A percentile compares a stretch with the other conserved stretches of the same genome.
Evolutionary conservation across 768 basidiomycete genomes (phyloP).

Genomic region (Cystobasidium ongulense): DNA sequence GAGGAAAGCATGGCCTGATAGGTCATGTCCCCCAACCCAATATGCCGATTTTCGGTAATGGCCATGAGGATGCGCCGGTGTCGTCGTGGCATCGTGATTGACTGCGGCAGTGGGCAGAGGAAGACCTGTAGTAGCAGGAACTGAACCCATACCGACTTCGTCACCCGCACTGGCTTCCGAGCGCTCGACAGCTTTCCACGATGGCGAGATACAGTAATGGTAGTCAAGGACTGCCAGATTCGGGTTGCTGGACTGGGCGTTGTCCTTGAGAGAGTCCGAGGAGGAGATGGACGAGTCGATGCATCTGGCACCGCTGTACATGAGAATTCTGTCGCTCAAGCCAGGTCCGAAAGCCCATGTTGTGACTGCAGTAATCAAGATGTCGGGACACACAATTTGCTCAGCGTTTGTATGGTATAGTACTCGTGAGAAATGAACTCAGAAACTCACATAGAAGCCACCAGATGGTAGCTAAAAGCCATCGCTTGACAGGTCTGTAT

Average conservation of each 20-base stretch:
- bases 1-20: constrained; percentile 88
- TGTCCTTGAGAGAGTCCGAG: constrained; percentile 10
- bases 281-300: constrained; percentile 44
- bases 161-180: background rate
- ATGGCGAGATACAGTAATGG: background rate
- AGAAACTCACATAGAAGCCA: constrained; percentile 51
- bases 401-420: background rate
- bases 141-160: background rate
- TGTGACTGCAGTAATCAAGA: constrained; percentile 49
- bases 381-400: background rate
- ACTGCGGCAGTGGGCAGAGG: background rate
- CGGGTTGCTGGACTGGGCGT: constrained; percentile 27
- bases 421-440: background rate
- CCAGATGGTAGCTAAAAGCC: constrained; percentile 52
- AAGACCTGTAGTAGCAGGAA: background rate
- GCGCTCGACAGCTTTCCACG: background rate
- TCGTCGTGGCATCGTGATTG: background rate
- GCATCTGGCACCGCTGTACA: constrained; percentile 67
- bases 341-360: constrained; percentile 83
- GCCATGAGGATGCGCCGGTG: background rate
- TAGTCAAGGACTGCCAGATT: constrained; percentile 6
- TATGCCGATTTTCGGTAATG: constrained; percentile 46
- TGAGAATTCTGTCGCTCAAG: constrained; percentile 59
- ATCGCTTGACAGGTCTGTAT: constrained; percentile 31
- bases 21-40: constrained; percentile 74